Conservation (phyloP, 805 yeast genomes). For the Tetrapisispora taiwanensis region DNA sequence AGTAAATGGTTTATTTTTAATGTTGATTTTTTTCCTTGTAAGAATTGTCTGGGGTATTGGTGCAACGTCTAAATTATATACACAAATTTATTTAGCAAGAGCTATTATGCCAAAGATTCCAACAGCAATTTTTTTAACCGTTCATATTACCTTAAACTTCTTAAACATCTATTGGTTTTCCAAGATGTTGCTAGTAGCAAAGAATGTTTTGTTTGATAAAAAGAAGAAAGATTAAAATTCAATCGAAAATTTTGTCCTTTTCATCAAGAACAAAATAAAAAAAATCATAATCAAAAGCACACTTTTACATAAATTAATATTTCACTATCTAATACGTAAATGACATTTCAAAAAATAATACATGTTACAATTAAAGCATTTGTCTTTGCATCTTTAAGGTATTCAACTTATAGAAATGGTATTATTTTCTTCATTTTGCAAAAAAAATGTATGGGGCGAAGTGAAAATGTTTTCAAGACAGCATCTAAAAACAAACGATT, state of each 20-base stretch:
- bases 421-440: too few species aligned
- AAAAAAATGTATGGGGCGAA: too few species aligned
- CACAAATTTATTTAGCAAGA: constrained; percentile 38
- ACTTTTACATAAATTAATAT: too few species aligned
- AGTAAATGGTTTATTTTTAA: constrained; percentile 62
- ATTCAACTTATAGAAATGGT: too few species aligned
- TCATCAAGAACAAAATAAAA: too few species aligned
- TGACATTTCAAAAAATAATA: too few species aligned
- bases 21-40: constrained; percentile 61
- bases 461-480: too few species aligned
- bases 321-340: too few species aligned
- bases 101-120: constrained; percentile 37
- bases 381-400: too few species aligned
- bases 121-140: constrained; percentile 38
- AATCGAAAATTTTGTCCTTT: not conserved
- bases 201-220: not conserved
- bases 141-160: constrained; percentile 54
- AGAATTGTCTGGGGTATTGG: constrained; percentile 83
- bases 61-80: constrained; percentile 47
- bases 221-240: not conserved
- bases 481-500: too few species aligned
- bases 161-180: constrained; percentile 80
- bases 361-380: too few species aligned
- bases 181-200: constrained; percentile 65
- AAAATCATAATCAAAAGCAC: too few species aligned